Conservation (phyloP, 345 rosid genomes). For the Hibiscus syriacus region DNA sequence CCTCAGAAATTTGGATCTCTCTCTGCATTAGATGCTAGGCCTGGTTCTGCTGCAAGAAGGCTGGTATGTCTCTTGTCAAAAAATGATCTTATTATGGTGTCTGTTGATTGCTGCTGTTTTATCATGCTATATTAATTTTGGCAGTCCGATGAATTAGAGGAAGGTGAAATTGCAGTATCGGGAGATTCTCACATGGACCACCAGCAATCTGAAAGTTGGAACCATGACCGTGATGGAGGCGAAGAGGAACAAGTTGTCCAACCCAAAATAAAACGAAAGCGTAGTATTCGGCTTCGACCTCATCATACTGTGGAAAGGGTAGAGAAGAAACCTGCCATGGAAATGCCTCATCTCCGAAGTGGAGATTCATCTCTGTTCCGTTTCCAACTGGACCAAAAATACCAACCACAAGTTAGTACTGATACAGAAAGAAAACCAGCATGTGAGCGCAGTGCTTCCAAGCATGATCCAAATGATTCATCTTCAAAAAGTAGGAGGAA, state of each 20-base stretch:
- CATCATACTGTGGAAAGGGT: slow-evolving; percentile 63
- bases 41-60: slow-evolving; percentile 68
- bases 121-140: slow-evolving; percentile 23
- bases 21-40: slow-evolving; percentile 93
- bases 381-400: slow-evolving; percentile 51
- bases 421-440: slow-evolving; percentile 34
- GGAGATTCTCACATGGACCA: slow-evolving; percentile 89
- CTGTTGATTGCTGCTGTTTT: slow-evolving; percentile 13
- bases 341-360: slow-evolving; percentile 40
- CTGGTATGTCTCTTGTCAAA: slow-evolving; percentile 42
- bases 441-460: slow-evolving; percentile 35
- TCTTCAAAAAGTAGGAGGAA: slow-evolving; percentile 53
- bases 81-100: neutral
- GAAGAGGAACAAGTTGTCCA: slow-evolving; percentile 98
- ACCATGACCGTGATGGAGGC: slow-evolving; percentile 86
- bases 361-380: slow-evolving; percentile 43
- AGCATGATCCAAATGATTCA: slow-evolving; percentile 63
- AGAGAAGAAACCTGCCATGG: slow-evolving; percentile 50
- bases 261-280: slow-evolving; percentile 92
- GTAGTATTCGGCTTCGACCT: slow-evolving; percentile 85
- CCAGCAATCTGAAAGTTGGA: slow-evolving; percentile 94
- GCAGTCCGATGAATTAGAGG: slow-evolving; percentile 92
- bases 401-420: slow-evolving; percentile 52
- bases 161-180: slow-evolving; percentile 91
- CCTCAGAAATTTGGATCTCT: slow-evolving; percentile 91